Evolutionary conservation across 371 early-diverging fungal genomes (phyloP).

Genomic region (Lichtheimia corymbifera): DNA sequence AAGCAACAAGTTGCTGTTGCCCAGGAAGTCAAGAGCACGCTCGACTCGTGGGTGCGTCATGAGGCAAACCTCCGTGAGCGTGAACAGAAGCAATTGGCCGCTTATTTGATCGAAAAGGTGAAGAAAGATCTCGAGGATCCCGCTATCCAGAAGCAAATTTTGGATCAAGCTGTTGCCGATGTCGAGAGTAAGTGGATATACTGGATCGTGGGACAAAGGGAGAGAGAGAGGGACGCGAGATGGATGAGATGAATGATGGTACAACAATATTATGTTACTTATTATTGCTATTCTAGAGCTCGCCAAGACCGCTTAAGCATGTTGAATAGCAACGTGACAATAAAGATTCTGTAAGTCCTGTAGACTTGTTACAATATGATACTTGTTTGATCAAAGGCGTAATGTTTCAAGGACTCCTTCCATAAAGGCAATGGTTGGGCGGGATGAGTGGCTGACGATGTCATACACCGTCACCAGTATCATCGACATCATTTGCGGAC

Average conservation of each 20-base stretch:
- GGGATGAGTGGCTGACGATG: no score
- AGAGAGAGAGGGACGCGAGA: neutral
- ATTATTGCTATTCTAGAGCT: conserved; percentile 7
- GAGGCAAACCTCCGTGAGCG: conserved; percentile 91
- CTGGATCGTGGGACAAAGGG: no score
- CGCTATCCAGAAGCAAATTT: conserved; percentile 65
- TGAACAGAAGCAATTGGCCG: conserved; percentile 89
- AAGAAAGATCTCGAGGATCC: conserved; percentile 80
- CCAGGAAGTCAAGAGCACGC: conserved; percentile 82
- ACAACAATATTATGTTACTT: neutral
- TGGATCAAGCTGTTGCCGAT: conserved; percentile 58
- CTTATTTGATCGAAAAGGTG: conserved; percentile 84
- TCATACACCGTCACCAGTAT: no score
- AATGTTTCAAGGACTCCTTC: no score
- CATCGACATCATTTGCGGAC: no score
- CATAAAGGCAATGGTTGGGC: no score
- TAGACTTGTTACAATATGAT: no score
- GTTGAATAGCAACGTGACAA: no score
- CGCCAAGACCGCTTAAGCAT: conserved; percentile 20
- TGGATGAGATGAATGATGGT: neutral
- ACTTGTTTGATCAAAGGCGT: no score
- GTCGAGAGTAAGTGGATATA: conserved; percentile 44
- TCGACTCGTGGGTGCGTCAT: conserved; percentile 97
- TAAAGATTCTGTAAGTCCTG: no score
- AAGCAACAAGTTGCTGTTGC: conserved; percentile 89